Evolutionary conservation across 345 rosid genomes (phyloP).

Genomic region (Excoecaria cochinchinensis): DNA sequence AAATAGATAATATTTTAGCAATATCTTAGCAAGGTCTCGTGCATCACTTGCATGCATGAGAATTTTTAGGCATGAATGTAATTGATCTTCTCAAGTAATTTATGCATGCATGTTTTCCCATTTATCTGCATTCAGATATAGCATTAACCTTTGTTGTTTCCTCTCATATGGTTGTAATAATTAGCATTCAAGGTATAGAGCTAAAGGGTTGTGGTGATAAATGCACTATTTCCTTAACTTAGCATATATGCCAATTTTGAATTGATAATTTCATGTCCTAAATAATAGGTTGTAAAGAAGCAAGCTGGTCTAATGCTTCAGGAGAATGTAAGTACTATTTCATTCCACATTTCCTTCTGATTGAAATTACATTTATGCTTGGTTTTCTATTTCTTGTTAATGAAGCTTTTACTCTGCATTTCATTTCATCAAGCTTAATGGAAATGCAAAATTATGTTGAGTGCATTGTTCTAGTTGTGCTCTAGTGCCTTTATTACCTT

Average conservation of each 20-base stretch:
- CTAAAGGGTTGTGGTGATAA: neutral
- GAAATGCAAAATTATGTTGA: neutral
- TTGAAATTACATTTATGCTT: neutral
- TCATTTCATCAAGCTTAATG: neutral
- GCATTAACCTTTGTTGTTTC: neutral
- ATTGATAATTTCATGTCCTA: conserved; percentile 1
- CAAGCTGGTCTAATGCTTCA: conserved; percentile 93
- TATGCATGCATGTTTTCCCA: neutral
- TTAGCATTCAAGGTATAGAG: neutral
- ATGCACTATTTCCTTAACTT: neutral
- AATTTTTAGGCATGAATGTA: too few relatives aligned
- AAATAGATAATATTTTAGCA: too few relatives aligned
- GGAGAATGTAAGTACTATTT: conserved; percentile 63
- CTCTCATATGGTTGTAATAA: neutral
- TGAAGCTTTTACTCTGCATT: neutral
- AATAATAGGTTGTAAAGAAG: conserved; percentile 76
- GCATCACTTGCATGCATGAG: neutral
- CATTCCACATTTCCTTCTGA: neutral
- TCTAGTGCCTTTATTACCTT: neutral
- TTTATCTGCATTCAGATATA: neutral
- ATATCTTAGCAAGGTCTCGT: neutral
- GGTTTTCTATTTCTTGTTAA: neutral
- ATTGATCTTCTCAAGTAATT: too few relatives aligned
- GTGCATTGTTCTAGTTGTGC: neutral
- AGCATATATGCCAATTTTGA: neutral